Percentiles rank a stretch among this genome's conserved stretches.
Conservation (phyloP, 1,284 basidiomycete genomes). For the Malassezia furfur region DNA sequence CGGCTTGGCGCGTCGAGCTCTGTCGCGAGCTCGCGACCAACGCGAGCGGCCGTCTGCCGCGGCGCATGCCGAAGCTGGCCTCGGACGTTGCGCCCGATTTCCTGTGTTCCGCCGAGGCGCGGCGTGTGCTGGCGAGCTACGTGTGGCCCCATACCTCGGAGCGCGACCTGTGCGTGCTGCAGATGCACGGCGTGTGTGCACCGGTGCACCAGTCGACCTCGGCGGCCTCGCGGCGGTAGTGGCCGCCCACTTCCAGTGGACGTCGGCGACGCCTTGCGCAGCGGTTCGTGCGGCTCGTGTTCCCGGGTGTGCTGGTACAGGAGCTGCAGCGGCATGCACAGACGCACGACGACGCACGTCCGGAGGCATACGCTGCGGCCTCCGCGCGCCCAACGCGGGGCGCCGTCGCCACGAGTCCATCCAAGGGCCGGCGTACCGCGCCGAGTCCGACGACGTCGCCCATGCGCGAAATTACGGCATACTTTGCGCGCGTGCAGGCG, state of each 20-base stretch:
- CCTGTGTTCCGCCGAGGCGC: neutral
- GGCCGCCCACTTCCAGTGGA: constrained; percentile 1
- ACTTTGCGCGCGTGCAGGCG: neutral
- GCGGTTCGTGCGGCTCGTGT: constrained; percentile 3
- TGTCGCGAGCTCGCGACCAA: constrained; percentile 30
- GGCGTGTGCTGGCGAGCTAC: neutral
- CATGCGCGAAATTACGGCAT: neutral
- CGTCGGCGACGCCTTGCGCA: neutral
- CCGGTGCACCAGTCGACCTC: neutral
- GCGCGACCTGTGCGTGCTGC: neutral
- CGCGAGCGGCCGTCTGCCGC: constrained; percentile 17
- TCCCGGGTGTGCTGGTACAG: neutral
- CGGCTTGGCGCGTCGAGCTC: constrained; percentile 22
- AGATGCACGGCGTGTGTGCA: neutral
- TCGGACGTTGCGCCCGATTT: constrained; percentile 3
- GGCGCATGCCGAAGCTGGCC: constrained; percentile 23
- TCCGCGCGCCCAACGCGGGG: neutral
- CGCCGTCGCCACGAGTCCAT: too few relatives aligned
- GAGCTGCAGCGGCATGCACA: neutral
- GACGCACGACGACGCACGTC: neutral
- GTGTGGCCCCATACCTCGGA: constrained; percentile 7
- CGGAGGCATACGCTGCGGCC: neutral
- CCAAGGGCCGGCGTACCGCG: too few relatives aligned
- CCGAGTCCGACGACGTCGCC: neutral
- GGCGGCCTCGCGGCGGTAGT: neutral